Evolutionary conservation across 768 basidiomycete genomes (phyloP).

Genomic region (Omphalotus guepiniiformis): DNA sequence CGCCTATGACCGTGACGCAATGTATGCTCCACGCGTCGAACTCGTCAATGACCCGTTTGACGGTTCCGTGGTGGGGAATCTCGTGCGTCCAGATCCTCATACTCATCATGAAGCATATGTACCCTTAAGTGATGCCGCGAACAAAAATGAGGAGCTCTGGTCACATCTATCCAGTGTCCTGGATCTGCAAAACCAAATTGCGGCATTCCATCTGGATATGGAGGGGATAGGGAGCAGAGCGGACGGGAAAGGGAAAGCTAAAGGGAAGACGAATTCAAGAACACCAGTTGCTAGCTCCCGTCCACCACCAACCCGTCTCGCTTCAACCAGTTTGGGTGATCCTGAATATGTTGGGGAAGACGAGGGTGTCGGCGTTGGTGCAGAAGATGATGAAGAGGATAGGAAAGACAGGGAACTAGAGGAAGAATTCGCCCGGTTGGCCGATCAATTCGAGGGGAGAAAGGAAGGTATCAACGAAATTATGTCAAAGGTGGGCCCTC

Average conservation of each 20-base stretch:
- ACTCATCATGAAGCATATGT: slow-evolving; percentile 12
- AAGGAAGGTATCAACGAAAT: slow-evolving; percentile 67
- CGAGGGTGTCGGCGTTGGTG: slow-evolving; percentile 6
- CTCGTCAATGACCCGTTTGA: slow-evolving; percentile 45
- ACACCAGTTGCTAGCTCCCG: neutral
- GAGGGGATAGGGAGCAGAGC: slow-evolving; percentile 51
- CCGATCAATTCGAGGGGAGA: slow-evolving; percentile 64
- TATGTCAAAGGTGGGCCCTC: slow-evolving; percentile 59
- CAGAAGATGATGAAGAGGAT: slow-evolving; percentile 36
- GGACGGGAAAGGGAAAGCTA: slow-evolving; percentile 33
- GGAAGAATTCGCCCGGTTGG: slow-evolving; percentile 63
- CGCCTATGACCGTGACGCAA: too few relatives aligned
- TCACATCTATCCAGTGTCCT: slow-evolving; percentile 62
- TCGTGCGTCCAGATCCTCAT: slow-evolving; percentile 20
- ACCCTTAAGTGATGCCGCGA: slow-evolving; percentile 13
- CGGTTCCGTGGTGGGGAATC: slow-evolving; percentile 36
- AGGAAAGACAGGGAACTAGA: slow-evolving; percentile 54
- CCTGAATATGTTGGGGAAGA: slow-evolving; percentile 1
- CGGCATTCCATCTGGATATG: slow-evolving; percentile 71
- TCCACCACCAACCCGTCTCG: slow-evolving; percentile 3
- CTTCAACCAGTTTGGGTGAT: slow-evolving; percentile 8
- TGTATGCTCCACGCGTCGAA: slow-evolving; percentile 18
- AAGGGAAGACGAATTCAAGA: slow-evolving; percentile 27
- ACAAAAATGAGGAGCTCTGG: slow-evolving; percentile 56
- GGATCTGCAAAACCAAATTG: slow-evolving; percentile 68